Evolutionary conservation across 1,284 basidiomycete species (phyloP).

Genomic region (Sporisorium graminicola): DNA sequence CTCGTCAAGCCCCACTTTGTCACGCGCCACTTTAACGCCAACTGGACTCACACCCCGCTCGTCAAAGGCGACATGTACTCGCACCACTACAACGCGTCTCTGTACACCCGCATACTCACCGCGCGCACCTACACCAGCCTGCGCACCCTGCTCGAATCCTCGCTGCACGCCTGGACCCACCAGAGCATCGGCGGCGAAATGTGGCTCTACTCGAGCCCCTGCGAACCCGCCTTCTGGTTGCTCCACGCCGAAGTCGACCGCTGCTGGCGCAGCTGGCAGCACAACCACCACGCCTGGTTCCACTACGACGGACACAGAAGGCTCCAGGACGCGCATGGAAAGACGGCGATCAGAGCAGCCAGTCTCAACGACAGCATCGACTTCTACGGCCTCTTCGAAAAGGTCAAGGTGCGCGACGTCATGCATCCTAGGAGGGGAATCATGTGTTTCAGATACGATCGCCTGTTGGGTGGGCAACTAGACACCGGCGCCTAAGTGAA

Average conservation of each 20-base stretch:
- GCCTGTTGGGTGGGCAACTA: neutral
- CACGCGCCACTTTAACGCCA: constrained; percentile 35
- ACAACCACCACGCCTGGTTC: constrained; percentile 1
- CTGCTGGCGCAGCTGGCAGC: constrained; percentile 31
- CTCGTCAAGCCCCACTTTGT: constrained; percentile 38
- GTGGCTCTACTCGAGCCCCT: constrained; percentile 24
- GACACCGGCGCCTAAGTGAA: constrained; percentile 5
- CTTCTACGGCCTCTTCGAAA: constrained; percentile 35
- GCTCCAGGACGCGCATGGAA: constrained; percentile 2
- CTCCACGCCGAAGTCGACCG: constrained; percentile 41
- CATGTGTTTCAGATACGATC: constrained; percentile 40
- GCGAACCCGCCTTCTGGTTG: constrained; percentile 46
- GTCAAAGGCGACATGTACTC: constrained; percentile 45
- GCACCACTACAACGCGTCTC: constrained; percentile 7
- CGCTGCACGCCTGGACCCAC: constrained; percentile 29
- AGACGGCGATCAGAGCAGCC: neutral
- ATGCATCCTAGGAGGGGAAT: constrained; percentile 48
- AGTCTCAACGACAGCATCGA: constrained; percentile 32
- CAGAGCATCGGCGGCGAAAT: constrained; percentile 37
- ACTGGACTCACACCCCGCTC: constrained; percentile 23
- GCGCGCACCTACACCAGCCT: constrained; percentile 16
- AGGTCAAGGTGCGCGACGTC: constrained; percentile 35
- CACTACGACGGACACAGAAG: constrained; percentile 22
- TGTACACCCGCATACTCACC: constrained; percentile 8
- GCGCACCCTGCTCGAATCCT: constrained; percentile 14